Percentiles rank a stretch among this genome's conserved stretches.
These are phyloP conservation scores for Leavenworthia alabamica DNA, from an alignment of 345 rosid species.

Conservation along the genomic window DNA sequence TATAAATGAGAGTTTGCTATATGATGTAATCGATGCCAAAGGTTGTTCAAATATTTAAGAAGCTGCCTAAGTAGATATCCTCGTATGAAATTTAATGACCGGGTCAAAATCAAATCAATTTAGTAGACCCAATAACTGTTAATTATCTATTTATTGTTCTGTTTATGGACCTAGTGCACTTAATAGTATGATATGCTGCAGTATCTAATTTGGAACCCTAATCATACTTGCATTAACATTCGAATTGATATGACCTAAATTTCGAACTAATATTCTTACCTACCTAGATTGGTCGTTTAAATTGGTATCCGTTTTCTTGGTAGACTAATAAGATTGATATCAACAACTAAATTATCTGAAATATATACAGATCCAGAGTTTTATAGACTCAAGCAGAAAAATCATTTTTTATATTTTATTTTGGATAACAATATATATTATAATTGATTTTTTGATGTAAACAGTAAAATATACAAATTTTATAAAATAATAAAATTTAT, in stretches of 20 bases:
- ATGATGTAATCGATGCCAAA: not conserved
- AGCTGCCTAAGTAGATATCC: conserved; percentile 19
- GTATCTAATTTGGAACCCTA: not conserved
- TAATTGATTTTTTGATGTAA: no score
- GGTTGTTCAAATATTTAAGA: conserved; percentile 26
- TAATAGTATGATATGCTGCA: not conserved
- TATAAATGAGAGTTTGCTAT: not conserved
- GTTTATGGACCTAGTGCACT: not conserved
- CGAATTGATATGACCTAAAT: not conserved
- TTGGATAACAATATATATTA: no score
- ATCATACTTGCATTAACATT: conserved; percentile 4
- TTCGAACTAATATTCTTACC: conserved; percentile 5
- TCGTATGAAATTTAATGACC: conserved; percentile 2
- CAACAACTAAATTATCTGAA: not conserved
- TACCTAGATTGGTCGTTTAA: conserved; percentile 9
- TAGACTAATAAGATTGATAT: not conserved
- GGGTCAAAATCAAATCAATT: conserved; percentile 7
- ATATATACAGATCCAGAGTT: no score
- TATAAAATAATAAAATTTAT: no score
- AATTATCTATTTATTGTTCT: not conserved
- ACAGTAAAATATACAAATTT: no score
- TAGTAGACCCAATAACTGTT: conserved; percentile 28
- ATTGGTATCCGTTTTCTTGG: not conserved
- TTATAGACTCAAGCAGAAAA: no score
- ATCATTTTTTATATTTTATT: no score